Evolutionary conservation across 140 eudicot genomes (phyloP), one percentile per base, ranked within the genome.

Genomic region (Senecio squalidus): DNA sequence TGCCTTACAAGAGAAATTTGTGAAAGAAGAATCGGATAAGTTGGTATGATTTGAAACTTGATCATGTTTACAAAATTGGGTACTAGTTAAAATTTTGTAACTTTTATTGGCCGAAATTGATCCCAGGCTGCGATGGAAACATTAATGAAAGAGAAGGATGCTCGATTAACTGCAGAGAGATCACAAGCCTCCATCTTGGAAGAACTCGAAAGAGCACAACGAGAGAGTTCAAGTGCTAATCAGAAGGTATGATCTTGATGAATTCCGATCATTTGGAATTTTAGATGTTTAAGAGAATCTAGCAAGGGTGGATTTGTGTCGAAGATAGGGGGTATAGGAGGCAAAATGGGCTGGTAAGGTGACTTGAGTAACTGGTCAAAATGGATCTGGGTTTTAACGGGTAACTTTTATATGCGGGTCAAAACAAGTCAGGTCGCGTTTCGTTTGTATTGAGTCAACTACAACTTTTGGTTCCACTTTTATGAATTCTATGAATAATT

Each of bases 11-110:
- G 96, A 83, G 57, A 91, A 79, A 62, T 71, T 73, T 51, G 74
- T 73, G 2, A 79, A 79, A 71, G 98, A 83, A 76, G 92, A 91
- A 79, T 74, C 76, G 2, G 96, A 83, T 66, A 86, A 87, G 50
- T 54, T 81, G 90, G 98, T 91, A 83, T 0, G 74, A n/a, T 45
- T 36, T 36, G 9, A 40, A 46, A 61, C 64, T 43, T 50, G 28
- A 31, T 30, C 15, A 2, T 13, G 23, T 8, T 5, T 18, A 55
- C 9, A 21, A 41, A 27, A 11, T 36, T 36, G 14, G 2, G 58
- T 11, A 24, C 26, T 9, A 28, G 5, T 1, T 20, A 14, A 54
- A 18, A n/a, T n/a, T 16, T 8, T 38, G 3, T 8, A 13, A 5
- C 18, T 18, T 4, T 34, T 72, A 64, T 55, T 9, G 0, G 36